phyloP scores from a whole-genome alignment of 257 asterid genomes.

The Paraleonurus japonicus region DNA sequence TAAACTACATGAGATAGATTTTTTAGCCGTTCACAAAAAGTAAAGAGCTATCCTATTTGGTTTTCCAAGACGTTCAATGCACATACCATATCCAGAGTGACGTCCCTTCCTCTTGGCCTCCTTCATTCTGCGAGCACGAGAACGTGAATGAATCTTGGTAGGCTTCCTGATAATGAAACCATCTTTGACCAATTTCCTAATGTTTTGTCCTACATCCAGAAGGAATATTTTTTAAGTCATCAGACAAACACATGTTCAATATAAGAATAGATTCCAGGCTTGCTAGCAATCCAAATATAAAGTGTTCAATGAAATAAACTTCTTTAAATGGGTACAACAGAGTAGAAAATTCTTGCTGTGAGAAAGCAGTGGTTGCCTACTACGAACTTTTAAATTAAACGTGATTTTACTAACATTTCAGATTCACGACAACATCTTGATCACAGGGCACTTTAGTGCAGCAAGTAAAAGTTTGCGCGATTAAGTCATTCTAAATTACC shows the following conservation, averaged over 20 bases:
- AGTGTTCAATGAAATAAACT: background rate
- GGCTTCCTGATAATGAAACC: slow-evolving; percentile 59
- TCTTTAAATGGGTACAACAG: background rate
- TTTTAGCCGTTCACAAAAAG: background rate
- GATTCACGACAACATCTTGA: background rate
- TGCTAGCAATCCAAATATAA: too few relatives aligned
- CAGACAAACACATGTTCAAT: too few relatives aligned
- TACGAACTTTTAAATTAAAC: background rate
- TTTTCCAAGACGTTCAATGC: background rate
- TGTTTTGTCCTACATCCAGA: slow-evolving; percentile 34
- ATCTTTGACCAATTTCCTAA: slow-evolving; percentile 57
- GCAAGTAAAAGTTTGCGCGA: background rate
- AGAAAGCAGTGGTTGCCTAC: background rate
- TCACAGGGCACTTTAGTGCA: background rate
- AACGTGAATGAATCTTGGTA: slow-evolving; percentile 55
- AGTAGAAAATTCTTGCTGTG: background rate
- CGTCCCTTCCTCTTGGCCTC: slow-evolving; percentile 64
- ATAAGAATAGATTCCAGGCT: too few relatives aligned
- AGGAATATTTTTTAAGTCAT: too few relatives aligned
- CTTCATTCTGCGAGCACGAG: slow-evolving; percentile 64
- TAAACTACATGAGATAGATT: too few relatives aligned
- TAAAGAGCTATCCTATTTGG: background rate
- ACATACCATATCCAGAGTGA: slow-evolving; percentile 57
- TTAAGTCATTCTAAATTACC: background rate
- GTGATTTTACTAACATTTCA: background rate